phyloP scores from a whole-genome alignment of 352 stramenopile genomes.

The Phytopythium mirpurense region DNA sequence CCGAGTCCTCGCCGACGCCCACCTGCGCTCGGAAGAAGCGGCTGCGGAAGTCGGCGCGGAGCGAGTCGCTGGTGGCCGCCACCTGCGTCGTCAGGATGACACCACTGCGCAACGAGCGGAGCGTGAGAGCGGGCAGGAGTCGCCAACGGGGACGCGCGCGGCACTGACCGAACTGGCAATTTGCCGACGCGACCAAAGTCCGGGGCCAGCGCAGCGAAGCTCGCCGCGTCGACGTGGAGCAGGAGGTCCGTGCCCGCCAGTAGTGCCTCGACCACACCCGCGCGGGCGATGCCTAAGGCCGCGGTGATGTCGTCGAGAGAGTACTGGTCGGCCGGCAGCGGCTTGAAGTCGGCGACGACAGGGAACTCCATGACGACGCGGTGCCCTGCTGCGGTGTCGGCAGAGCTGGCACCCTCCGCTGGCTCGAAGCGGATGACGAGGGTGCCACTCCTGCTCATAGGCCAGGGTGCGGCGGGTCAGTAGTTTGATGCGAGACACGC shows the following conservation, averaged over 20 bases:
- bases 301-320: conserved; percentile 11
- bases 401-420: conserved; percentile 2
- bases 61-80: conserved; percentile 6
- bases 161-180: conserved; percentile 11
- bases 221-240: conserved; percentile 16
- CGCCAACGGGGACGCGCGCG: neutral
- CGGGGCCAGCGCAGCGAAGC: conserved; percentile 14
- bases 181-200: conserved; percentile 17
- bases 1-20: conserved; percentile 88
- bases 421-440: conserved; percentile 31
- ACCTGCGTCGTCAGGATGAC: conserved; percentile 29
- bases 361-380: conserved; percentile 68
- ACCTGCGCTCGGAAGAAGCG: conserved; percentile 84
- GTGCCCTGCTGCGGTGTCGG: conserved; percentile 11
- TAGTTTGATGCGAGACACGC: neutral
- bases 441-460: conserved; percentile 32
- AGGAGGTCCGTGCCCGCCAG: conserved; percentile 21
- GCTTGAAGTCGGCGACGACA: neutral
- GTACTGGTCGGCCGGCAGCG: neutral
- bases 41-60: conserved; percentile 31
- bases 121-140: neutral
- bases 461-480: no score
- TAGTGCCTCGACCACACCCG: conserved; percentile 18
- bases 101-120: conserved; percentile 13
- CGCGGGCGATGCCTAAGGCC: conserved; percentile 11